These are phyloP conservation scores for Botrytis tulipae DNA, from an alignment of 2,329 filamentous ascomycete species.

Conservation along the genomic window DNA sequence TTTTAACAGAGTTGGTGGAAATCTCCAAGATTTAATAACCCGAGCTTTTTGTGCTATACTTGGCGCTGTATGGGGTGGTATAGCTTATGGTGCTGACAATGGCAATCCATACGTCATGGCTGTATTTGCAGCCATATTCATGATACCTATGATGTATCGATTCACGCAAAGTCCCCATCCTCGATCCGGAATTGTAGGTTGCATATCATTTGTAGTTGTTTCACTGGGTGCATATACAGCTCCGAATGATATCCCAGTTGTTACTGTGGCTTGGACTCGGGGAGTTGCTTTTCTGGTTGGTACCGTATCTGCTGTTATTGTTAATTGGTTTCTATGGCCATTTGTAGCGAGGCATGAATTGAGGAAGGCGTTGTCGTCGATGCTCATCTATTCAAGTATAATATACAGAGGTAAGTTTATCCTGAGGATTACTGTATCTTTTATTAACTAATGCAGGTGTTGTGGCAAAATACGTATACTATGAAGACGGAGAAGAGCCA, in stretches of 20 bases:
- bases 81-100: slow-evolving; percentile 50
- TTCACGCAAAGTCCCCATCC: slow-evolving; percentile 55
- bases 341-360: slow-evolving; percentile 60
- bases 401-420: slow-evolving; percentile 46
- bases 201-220: slow-evolving; percentile 55
- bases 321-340: slow-evolving; percentile 61
- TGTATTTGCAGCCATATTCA: slow-evolving; percentile 54
- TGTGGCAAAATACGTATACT: slow-evolving; percentile 58
- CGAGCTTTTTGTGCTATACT: slow-evolving; percentile 50
- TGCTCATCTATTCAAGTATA: slow-evolving; percentile 57
- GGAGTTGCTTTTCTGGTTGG: slow-evolving; percentile 54
- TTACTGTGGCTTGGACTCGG: slow-evolving; percentile 46
- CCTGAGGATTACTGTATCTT: not conserved
- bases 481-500: slow-evolving; percentile 53
- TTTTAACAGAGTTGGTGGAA: slow-evolving; percentile 50
- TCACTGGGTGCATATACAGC: slow-evolving; percentile 44
- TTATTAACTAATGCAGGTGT: slow-evolving; percentile 35
- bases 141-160: slow-evolving; percentile 59
- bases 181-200: slow-evolving; percentile 58
- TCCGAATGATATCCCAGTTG: slow-evolving; percentile 39
- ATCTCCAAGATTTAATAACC: slow-evolving; percentile 55
- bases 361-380: slow-evolving; percentile 52
- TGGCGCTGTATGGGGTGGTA: slow-evolving; percentile 54
- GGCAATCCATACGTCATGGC: slow-evolving; percentile 56
- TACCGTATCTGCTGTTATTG: slow-evolving; percentile 51